Percentiles rank a stretch among this genome's conserved stretches.
Conservation (phyloP, 306 rosid genomes). For the Potentilla sterilis region DNA sequence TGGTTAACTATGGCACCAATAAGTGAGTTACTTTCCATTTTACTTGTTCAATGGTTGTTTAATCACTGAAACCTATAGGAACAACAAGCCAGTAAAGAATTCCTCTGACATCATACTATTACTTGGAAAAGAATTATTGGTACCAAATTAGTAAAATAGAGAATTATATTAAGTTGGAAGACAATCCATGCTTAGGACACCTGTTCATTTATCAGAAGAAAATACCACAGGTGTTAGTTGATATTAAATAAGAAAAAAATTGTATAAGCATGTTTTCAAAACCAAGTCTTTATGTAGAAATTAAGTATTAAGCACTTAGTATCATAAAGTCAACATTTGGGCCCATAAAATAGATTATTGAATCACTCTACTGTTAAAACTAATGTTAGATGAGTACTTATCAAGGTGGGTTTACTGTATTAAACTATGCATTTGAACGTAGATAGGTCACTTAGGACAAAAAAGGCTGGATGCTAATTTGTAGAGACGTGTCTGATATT, state of each 20-base stretch:
- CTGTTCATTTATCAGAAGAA: not conserved
- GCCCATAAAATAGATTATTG: not conserved
- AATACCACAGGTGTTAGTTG: not conserved
- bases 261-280: not conserved
- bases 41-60: not conserved
- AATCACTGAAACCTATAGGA: not conserved
- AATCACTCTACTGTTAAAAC: not conserved
- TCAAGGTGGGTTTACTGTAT: not conserved
- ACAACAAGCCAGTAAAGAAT: not conserved
- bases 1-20: slow-evolving; percentile 66
- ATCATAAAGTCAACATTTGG: slow-evolving; percentile 4
- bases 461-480: not conserved
- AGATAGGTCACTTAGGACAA: not conserved
- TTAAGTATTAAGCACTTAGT: not conserved
- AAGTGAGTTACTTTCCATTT: slow-evolving; percentile 44
- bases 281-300: slow-evolving; percentile 2
- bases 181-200: not conserved
- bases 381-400: not conserved
- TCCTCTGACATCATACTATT: not conserved
- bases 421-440: slow-evolving; percentile 3
- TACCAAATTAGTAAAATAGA: not conserved
- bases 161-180: not conserved
- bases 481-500: not conserved
- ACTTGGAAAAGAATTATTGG: slow-evolving; percentile 5
- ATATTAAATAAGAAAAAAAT: not conserved